These are phyloP conservation scores for Spergularia azorica DNA, from an alignment of 179 eudicot species.

Conservation along the genomic window DNA sequence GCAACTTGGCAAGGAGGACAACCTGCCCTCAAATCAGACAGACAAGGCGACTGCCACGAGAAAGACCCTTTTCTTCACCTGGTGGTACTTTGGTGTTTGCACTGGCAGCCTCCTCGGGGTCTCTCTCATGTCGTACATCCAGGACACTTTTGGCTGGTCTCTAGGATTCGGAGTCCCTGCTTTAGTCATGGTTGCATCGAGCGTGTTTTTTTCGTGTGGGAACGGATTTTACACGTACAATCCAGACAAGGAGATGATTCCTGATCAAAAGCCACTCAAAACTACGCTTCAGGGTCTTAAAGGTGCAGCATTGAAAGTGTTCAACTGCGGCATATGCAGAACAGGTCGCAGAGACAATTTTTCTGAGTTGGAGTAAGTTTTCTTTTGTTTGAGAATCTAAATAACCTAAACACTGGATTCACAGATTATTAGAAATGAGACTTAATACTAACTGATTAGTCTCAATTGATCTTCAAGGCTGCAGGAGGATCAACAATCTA, in stretches of 20 bases:
- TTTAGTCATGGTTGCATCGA: conserved; percentile 56
- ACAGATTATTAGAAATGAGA: neutral
- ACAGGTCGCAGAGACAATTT: conserved; percentile 28
- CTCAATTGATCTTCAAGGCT: conserved; percentile 42
- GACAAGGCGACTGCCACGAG: conserved; percentile 29
- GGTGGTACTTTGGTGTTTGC: conserved; percentile 96
- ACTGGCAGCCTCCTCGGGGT: conserved; percentile 81
- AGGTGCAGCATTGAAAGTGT: conserved; percentile 34
- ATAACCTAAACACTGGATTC: neutral
- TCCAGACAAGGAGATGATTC: conserved; percentile 16
- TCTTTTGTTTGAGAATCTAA: conserved; percentile 4
- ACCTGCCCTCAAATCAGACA: conserved; percentile 42
- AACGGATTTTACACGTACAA: conserved; percentile 41
- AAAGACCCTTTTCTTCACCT: conserved; percentile 74
- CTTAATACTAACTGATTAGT: neutral
- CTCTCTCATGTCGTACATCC: conserved; percentile 74
- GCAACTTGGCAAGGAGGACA: conserved; percentile 61
- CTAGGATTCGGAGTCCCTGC: conserved; percentile 83
- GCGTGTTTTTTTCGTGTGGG: conserved; percentile 54
- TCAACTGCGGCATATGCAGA: conserved; percentile 26
- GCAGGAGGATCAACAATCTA: conserved; percentile 55
- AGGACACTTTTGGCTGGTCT: conserved; percentile 84
- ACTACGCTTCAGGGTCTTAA: conserved; percentile 40
- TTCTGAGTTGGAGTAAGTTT: conserved; percentile 76
- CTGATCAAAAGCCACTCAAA: conserved; percentile 28